Conservation (phyloP, 331 rosid species). For the Spiraea crenata region DNA sequence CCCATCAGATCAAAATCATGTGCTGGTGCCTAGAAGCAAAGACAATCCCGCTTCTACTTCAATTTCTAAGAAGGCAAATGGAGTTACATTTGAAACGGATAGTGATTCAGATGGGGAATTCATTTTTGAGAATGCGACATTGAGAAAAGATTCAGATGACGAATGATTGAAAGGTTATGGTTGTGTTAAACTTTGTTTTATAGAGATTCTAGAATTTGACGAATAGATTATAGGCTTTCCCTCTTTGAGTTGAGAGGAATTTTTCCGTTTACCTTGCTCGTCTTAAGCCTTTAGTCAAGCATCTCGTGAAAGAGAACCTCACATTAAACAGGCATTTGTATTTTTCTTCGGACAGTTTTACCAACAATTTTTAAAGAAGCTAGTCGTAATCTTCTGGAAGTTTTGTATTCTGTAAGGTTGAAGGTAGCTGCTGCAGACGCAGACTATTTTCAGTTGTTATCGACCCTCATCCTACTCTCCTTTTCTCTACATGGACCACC, state of each 20-base stretch:
- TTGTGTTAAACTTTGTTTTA: background rate
- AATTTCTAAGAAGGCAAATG: conserved; percentile 24
- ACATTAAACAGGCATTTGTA: background rate
- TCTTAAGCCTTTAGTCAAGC: background rate
- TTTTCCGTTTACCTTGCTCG: background rate
- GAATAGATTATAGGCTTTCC: background rate
- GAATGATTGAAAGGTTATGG: conserved; percentile 18
- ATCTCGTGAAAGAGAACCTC: background rate
- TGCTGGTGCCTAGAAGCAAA: conserved; percentile 5
- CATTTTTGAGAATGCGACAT: conserved; percentile 53
- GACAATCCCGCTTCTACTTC: conserved; percentile 23
- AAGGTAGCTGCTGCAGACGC: too few species aligned
- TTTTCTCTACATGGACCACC: too few species aligned
- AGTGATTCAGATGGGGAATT: conserved; percentile 31
- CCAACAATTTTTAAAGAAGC: background rate
- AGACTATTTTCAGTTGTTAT: too few species aligned
- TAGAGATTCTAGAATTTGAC: too few species aligned
- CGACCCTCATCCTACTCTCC: too few species aligned
- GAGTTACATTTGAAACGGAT: conserved; percentile 20
- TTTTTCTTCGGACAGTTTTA: background rate
- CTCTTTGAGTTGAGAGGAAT: background rate
- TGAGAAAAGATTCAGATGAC: conserved; percentile 66
- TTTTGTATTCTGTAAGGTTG: background rate
- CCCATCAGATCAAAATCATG: conserved; percentile 28
- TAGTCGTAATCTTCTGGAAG: background rate